Conservation (phyloP, 75 land plant genomes). For the Selaginella tamariscina region DNA sequence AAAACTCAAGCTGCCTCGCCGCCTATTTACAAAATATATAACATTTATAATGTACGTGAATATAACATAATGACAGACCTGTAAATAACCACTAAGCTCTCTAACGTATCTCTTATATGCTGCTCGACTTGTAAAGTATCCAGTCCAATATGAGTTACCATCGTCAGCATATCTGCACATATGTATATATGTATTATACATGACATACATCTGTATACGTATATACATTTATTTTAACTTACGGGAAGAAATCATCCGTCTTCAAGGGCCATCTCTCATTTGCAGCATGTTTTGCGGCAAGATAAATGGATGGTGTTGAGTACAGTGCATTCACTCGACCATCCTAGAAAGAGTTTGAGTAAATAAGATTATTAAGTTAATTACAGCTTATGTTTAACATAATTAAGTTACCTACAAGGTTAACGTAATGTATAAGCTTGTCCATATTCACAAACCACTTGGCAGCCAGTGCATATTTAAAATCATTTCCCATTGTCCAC, state of each 20-base stretch:
- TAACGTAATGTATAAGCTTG: slow-evolving; percentile 72
- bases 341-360: slow-evolving; percentile 34
- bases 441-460: slow-evolving; percentile 67
- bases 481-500: slow-evolving; percentile 83
- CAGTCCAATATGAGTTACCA: slow-evolving; percentile 64
- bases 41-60: not conserved
- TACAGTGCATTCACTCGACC: slow-evolving; percentile 71
- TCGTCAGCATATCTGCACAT: slow-evolving; percentile 49
- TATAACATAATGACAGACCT: slow-evolving; percentile 20
- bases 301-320: slow-evolving; percentile 66
- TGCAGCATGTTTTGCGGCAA: slow-evolving; percentile 53
- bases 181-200: not conserved
- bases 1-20: slow-evolving; percentile 55
- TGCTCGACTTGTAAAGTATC: slow-evolving; percentile 63
- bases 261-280: slow-evolving; percentile 59
- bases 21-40: slow-evolving; percentile 29
- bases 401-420: slow-evolving; percentile 24
- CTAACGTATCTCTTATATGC: slow-evolving; percentile 53
- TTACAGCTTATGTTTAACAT: not conserved
- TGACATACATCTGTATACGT: not conserved
- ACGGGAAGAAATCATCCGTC: slow-evolving; percentile 71
- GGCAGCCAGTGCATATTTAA: slow-evolving; percentile 56
- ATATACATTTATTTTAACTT: slow-evolving; percentile 18
- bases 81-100: slow-evolving; percentile 52
- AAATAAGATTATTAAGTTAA: not conserved